Conservation (phyloP, 2,329 filamentous ascomycete species). For the Fusarium gaditjirri region DNA sequence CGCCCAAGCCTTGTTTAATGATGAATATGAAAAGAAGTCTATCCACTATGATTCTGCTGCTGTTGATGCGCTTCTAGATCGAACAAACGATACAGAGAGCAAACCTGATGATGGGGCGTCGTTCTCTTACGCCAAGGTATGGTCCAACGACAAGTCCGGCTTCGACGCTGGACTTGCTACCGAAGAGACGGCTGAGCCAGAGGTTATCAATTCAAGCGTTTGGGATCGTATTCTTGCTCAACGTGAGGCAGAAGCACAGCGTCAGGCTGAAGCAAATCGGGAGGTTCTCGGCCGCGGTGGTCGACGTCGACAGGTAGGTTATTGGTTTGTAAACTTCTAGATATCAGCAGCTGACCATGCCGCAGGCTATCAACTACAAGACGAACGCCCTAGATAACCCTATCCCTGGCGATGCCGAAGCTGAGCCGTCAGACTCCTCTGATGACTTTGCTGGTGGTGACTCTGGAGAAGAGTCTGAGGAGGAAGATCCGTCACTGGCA, state of each 20-base stretch:
- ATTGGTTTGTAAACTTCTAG: background rate
- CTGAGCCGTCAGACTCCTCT: conserved; percentile 48
- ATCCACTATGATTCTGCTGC: conserved; percentile 84
- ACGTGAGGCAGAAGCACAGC: conserved; percentile 81
- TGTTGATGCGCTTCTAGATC: conserved; percentile 91
- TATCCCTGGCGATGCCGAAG: conserved; percentile 42
- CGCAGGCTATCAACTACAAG: conserved; percentile 52
- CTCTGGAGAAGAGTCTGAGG: conserved; percentile 46
- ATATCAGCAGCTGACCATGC: conserved; percentile 27
- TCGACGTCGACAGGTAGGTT: conserved; percentile 66
- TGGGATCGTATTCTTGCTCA: conserved; percentile 93
- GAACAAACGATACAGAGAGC: conserved; percentile 81
- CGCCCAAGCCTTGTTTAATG: conserved; percentile 85
- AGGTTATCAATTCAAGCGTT: conserved; percentile 71
- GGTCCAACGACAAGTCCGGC: conserved; percentile 82
- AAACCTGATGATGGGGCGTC: conserved; percentile 77
- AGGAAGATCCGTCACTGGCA: conserved; percentile 32
- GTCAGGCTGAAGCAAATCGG: conserved; percentile 72
- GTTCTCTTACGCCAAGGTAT: conserved; percentile 91
- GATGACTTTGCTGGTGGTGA: conserved; percentile 50
- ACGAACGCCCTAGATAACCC: conserved; percentile 36
- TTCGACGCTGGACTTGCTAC: conserved; percentile 71
- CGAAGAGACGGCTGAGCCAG: conserved; percentile 62
- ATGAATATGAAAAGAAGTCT: conserved; percentile 74
- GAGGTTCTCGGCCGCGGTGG: conserved; percentile 89